These are phyloP conservation scores for Gypsophila paniculata DNA, from an alignment of 179 eudicot species.

Conservation along the genomic window DNA sequence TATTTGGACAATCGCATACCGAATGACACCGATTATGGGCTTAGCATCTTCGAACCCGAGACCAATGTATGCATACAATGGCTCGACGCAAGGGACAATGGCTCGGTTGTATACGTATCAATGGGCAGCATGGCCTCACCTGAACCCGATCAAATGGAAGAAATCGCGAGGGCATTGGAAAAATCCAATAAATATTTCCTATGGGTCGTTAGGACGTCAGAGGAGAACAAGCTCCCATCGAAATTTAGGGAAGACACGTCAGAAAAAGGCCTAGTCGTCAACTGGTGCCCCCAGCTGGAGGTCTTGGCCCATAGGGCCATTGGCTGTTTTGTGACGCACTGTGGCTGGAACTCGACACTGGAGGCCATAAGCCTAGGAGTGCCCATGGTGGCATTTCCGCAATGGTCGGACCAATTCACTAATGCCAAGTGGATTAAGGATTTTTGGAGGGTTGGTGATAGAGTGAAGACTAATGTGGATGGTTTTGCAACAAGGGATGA, in stretches of 20 bases:
- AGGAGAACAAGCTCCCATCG: constrained; percentile 28
- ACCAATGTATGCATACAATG: constrained; percentile 27
- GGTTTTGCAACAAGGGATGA: constrained; percentile 28
- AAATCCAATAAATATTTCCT: constrained; percentile 23
- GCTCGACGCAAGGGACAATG: constrained; percentile 24
- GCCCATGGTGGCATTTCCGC: constrained; percentile 38
- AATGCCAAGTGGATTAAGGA: constrained; percentile 33
- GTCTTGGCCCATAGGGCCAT: constrained; percentile 29
- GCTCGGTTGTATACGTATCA: constrained; percentile 33
- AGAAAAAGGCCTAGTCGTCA: constrained; percentile 27
- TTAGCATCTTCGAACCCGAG: constrained; percentile 29
- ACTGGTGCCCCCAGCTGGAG: constrained; percentile 37
- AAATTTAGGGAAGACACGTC: constrained; percentile 13
- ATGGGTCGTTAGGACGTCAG: constrained; percentile 34
- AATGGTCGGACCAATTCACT: constrained; percentile 36
- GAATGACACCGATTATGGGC: constrained; percentile 35
- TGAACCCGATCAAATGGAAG: constrained; percentile 27
- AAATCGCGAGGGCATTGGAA: constrained; percentile 28
- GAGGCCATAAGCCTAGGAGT: constrained; percentile 38
- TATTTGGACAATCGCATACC: constrained; percentile 30
- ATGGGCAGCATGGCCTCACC: constrained; percentile 38
- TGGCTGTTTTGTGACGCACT: constrained; percentile 36
- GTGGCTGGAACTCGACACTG: constrained; percentile 32
- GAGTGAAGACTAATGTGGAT: constrained; percentile 17
- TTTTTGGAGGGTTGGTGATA: constrained; percentile 33